Conservation (phyloP, 1,284 basidiomycete species). For the Rhodotorula sp. region DNA sequence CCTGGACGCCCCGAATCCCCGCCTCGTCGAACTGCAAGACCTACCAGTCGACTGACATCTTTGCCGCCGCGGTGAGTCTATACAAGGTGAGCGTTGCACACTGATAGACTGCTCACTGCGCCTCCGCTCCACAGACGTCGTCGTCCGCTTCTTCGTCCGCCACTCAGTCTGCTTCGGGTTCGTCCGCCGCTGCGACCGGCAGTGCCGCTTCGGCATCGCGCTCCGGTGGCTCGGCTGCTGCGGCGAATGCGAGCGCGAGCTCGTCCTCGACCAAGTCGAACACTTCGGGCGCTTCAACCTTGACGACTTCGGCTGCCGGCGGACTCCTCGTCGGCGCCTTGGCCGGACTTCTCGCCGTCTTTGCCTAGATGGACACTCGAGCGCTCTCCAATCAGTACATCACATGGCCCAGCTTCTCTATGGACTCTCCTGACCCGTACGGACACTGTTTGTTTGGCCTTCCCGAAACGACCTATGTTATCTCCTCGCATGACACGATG, state of each 20-base stretch:
- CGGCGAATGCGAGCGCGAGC: constrained; percentile 36
- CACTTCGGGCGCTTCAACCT: constrained; percentile 1
- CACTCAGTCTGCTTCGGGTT: constrained; percentile 1
- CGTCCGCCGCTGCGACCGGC: constrained; percentile 28
- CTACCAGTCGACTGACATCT: constrained; percentile 60
- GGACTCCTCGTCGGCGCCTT: background rate
- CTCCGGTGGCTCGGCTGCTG: background rate
- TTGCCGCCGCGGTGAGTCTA: constrained; percentile 44
- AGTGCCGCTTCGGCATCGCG: constrained; percentile 4
- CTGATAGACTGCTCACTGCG: no score
- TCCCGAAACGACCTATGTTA: no score
- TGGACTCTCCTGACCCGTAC: no score
- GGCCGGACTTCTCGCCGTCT: background rate
- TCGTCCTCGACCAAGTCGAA: constrained; percentile 10
- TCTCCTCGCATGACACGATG: no score
- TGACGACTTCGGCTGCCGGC: background rate
- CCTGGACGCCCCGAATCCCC: constrained; percentile 63
- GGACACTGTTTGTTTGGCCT: no score
- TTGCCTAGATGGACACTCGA: background rate
- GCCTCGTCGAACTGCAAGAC: constrained; percentile 64
- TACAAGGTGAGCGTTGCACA: no score
- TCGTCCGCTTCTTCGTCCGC: background rate
- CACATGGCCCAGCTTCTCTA: no score
- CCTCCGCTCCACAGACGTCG: background rate
- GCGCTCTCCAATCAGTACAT: no score